These are phyloP conservation scores for Avena sativa DNA, from an alignment of 176 grass and related monocot genomes.

Conservation along the genomic window DNA sequence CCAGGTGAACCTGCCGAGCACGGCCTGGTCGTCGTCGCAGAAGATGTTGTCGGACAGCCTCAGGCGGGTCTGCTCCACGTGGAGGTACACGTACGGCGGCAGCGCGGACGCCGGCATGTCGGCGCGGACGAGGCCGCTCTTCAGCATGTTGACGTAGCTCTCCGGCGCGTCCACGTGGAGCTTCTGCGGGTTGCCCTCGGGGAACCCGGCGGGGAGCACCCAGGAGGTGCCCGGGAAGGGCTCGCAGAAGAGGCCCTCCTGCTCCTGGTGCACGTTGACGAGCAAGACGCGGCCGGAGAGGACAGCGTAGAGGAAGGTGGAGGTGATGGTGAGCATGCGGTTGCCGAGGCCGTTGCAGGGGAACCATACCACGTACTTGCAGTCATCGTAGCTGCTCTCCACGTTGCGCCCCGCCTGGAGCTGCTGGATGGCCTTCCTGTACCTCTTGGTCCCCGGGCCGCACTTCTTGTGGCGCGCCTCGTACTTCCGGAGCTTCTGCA, in stretches of 20 bases:
- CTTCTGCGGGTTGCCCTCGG: slow-evolving; percentile 49
- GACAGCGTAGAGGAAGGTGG: slow-evolving; percentile 82
- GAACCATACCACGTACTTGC: slow-evolving; percentile 88
- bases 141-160: slow-evolving; percentile 82
- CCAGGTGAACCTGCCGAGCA: slow-evolving; percentile 78
- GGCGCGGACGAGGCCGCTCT: slow-evolving; percentile 37
- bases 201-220: slow-evolving; percentile 69
- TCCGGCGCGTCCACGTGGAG: slow-evolving; percentile 58
- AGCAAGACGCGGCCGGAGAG: slow-evolving; percentile 81
- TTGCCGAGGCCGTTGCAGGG: slow-evolving; percentile 91
- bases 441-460: slow-evolving; percentile 61
- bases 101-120: slow-evolving; percentile 49
- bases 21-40: slow-evolving; percentile 71
- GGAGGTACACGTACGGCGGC: slow-evolving; percentile 76
- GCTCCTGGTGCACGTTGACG: slow-evolving; percentile 54
- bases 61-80: slow-evolving; percentile 57
- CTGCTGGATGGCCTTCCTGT: slow-evolving; percentile 66
- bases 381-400: slow-evolving; percentile 47
- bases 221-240: slow-evolving; percentile 77
- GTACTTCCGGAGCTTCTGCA: slow-evolving; percentile 67
- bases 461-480: slow-evolving; percentile 86
- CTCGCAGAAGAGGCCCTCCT: slow-evolving; percentile 80
- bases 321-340: slow-evolving; percentile 78
- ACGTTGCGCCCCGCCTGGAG: slow-evolving; percentile 61
- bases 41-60: slow-evolving; percentile 71